phyloP scores from a whole-genome alignment of 768 basidiomycete genomes.

The Mycena indigotica region DNA sequence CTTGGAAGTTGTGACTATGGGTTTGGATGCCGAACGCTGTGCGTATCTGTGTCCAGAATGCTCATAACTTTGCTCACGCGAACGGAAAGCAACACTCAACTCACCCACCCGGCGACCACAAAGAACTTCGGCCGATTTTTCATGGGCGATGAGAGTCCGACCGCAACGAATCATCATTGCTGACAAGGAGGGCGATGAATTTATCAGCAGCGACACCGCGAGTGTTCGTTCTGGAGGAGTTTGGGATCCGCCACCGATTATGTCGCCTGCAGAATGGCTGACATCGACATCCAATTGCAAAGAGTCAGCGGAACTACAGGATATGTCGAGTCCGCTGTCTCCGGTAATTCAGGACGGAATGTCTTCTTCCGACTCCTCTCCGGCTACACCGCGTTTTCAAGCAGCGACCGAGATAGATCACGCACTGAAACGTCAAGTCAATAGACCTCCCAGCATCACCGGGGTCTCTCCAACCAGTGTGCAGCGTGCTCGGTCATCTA shows the following conservation, averaged over 20 bases:
- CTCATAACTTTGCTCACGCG: not conserved
- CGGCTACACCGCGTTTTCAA: conserved; percentile 13
- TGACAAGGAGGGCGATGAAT: conserved; percentile 1
- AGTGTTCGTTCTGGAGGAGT: conserved; percentile 4
- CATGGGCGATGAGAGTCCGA: conserved; percentile 4
- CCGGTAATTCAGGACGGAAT: conserved; percentile 3
- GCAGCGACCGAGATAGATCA: conserved; percentile 1
- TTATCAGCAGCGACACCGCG: not conserved
- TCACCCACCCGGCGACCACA: conserved; percentile 1
- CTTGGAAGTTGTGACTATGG: not conserved
- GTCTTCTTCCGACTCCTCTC: conserved; percentile 7
- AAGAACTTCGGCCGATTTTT: conserved; percentile 1
- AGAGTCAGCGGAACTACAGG: not conserved
- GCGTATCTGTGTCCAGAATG: not conserved
- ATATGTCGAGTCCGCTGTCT: conserved; percentile 5
- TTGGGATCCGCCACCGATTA: conserved; percentile 3
- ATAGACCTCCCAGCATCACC: conserved; percentile 1
- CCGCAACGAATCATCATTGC: conserved; percentile 14
- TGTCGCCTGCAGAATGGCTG: conserved; percentile 21
- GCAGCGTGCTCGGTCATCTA: conserved; percentile 20
- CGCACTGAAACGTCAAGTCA: conserved; percentile 3
- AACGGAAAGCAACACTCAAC: not conserved
- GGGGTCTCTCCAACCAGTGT: not conserved
- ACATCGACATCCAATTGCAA: conserved; percentile 8
- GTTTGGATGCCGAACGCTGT: not conserved